phyloP scores from a whole-genome alignment of 345 rosid genomes.

The Camelina laxa region DNA sequence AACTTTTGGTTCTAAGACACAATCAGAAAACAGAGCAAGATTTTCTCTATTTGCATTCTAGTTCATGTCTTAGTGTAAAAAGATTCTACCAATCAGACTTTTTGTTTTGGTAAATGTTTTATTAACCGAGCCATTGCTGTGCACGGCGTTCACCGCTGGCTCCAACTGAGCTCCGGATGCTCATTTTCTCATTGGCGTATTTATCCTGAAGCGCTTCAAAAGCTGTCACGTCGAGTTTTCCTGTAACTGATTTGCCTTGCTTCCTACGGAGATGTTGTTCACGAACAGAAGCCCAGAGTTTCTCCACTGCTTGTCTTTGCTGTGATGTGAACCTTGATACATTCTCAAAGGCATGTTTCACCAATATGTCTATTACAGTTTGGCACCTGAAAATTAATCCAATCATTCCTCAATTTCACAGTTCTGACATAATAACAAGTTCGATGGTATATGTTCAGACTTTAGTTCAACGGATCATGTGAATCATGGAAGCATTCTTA shows the following conservation, averaged over 20 bases:
- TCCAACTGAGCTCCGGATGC: constrained; percentile 86
- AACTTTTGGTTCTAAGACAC: constrained; percentile 32
- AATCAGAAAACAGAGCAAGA: constrained; percentile 27
- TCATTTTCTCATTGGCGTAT: constrained; percentile 84
- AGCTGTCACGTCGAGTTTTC: constrained; percentile 90
- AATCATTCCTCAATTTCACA: constrained; percentile 5
- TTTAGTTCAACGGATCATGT: constrained; percentile 11
- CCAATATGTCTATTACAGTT: constrained; percentile 93
- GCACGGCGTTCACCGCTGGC: constrained; percentile 85
- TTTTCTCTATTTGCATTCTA: constrained; percentile 25
- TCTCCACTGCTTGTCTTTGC: constrained; percentile 84
- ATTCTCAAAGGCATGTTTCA: constrained; percentile 87
- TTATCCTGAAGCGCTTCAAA: constrained; percentile 91
- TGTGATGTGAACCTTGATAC: constrained; percentile 73
- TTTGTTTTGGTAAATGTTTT: not conserved
- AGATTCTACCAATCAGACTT: constrained; percentile 31
- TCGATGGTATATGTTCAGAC: not conserved
- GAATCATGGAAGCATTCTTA: constrained; percentile 37
- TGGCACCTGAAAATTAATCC: constrained; percentile 74
- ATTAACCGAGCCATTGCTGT: constrained; percentile 92
- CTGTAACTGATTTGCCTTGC: constrained; percentile 90
- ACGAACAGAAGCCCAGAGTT: constrained; percentile 85
- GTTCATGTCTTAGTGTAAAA: constrained; percentile 2
- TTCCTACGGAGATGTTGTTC: constrained; percentile 83
- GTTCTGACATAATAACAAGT: constrained; percentile 14